Evolutionary conservation across 2,329 filamentous ascomycete genomes (phyloP).

Genomic region (Aspergillus aculeatus): DNA sequence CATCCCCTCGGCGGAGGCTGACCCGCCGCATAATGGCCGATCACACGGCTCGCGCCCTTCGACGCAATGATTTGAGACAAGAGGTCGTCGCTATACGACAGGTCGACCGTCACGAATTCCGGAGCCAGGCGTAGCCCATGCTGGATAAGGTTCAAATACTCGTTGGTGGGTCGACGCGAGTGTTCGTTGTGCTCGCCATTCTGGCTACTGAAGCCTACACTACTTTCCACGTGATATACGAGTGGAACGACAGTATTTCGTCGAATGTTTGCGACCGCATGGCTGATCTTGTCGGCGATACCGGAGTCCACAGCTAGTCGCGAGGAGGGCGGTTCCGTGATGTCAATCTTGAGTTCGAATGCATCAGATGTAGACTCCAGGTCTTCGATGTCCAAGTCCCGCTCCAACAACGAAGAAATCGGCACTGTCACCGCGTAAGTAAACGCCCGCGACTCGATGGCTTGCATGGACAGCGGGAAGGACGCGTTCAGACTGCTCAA

Average conservation of each 20-base stretch:
- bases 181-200: constrained; percentile 27
- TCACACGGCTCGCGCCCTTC: constrained; percentile 60
- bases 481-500: constrained; percentile 39
- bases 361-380: constrained; percentile 67
- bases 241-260: constrained; percentile 62
- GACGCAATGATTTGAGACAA: constrained; percentile 52
- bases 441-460: constrained; percentile 60
- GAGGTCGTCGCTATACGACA: constrained; percentile 55
- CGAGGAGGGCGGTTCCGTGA: constrained; percentile 26
- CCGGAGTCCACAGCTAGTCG: constrained; percentile 32
- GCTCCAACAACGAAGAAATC: constrained; percentile 56
- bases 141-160: constrained; percentile 57
- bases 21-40: constrained; percentile 55
- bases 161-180: constrained; percentile 27
- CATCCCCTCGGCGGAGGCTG: constrained; percentile 51
- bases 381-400: constrained; percentile 60
- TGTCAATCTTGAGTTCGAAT: constrained; percentile 60
- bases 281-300: constrained; percentile 55
- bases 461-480: constrained; percentile 63
- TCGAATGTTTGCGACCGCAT: constrained; percentile 59
- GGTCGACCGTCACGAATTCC: constrained; percentile 63
- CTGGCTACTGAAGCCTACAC: constrained; percentile 14
- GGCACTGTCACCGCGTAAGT: constrained; percentile 67
- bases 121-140: constrained; percentile 63
- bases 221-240: constrained; percentile 52